Percentiles rank a stretch among this genome's conserved stretches.
These are phyloP conservation scores for Talaromyces trachyspermus DNA, from an alignment of 495 filamentous ascomycete species.

Conservation along the genomic window DNA sequence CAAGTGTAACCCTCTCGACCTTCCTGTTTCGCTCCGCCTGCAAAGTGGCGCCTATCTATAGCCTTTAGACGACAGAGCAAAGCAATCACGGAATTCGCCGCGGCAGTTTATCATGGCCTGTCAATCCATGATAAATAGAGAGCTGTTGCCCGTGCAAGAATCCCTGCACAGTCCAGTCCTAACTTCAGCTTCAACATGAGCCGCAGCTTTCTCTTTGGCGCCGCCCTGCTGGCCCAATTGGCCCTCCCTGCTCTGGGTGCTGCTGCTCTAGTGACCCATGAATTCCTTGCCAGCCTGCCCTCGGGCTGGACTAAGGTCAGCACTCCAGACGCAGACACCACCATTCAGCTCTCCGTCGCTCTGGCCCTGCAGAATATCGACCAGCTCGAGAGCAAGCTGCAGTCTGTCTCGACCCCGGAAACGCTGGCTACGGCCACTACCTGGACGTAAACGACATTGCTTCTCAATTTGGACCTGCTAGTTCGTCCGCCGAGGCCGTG, in stretches of 20 bases:
- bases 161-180: neutral
- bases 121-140: no score
- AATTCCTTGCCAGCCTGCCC: slow-evolving; percentile 34
- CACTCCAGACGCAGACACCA: slow-evolving; percentile 18
- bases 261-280: slow-evolving; percentile 26
- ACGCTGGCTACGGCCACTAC: slow-evolving; percentile 49
- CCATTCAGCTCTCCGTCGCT: slow-evolving; percentile 33
- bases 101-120: no score
- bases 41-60: no score
- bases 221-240: slow-evolving; percentile 11
- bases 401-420: slow-evolving; percentile 48
- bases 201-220: slow-evolving; percentile 5
- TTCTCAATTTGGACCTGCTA: slow-evolving; percentile 43
- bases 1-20: no score
- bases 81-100: no score
- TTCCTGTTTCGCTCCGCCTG: no score
- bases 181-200: neutral
- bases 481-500: slow-evolving; percentile 22
- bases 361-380: slow-evolving; percentile 41
- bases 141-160: no score
- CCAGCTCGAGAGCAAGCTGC: slow-evolving; percentile 46
- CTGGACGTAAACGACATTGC: slow-evolving; percentile 45
- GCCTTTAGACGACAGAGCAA: no score
- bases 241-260: slow-evolving; percentile 35
- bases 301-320: slow-evolving; percentile 34